Evolutionary conservation across 2,329 filamentous ascomycete species (phyloP).

Genomic region (Paramyrothecium roridum): DNA sequence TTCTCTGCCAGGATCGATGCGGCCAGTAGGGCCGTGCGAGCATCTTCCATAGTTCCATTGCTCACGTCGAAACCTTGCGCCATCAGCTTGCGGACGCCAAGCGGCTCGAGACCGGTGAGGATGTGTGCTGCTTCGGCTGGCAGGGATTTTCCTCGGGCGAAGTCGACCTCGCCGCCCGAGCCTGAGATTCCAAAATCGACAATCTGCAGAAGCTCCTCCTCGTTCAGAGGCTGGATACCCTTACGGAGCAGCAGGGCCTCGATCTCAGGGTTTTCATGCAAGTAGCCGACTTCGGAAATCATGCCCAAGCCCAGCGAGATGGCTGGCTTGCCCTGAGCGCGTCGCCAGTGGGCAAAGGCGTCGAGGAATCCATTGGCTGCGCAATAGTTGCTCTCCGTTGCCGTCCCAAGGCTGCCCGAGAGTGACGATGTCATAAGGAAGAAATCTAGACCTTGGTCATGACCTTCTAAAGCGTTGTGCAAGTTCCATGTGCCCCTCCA

Average conservation of each 20-base stretch:
- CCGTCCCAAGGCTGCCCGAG: neutral
- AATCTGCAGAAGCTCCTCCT: slow-evolving; percentile 21
- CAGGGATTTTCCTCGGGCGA: neutral
- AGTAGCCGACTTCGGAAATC: slow-evolving; percentile 6
- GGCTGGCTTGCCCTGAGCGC: neutral
- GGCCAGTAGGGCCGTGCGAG: neutral
- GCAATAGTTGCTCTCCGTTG: slow-evolving; percentile 2
- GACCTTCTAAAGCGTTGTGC: neutral
- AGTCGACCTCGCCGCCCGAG: neutral
- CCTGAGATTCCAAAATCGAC: slow-evolving; percentile 15
- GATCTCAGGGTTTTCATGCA: slow-evolving; percentile 27
- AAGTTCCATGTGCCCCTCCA: neutral
- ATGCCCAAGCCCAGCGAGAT: neutral
- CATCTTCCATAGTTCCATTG: slow-evolving; percentile 1
- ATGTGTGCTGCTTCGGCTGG: slow-evolving; percentile 8
- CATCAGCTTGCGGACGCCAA: slow-evolving; percentile 9
- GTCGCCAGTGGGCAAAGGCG: neutral
- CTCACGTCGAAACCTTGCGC: slow-evolving; percentile 9
- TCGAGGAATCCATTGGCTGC: slow-evolving; percentile 1
- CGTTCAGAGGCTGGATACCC: slow-evolving; percentile 27
- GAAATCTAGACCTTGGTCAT: neutral
- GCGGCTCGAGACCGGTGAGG: slow-evolving; percentile 17
- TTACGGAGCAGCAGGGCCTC: slow-evolving; percentile 26
- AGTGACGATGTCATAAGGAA: neutral
- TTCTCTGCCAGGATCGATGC: neutral